These are phyloP conservation scores for Firmiana major DNA, from an alignment of 345 rosid species.

Conservation along the genomic window DNA sequence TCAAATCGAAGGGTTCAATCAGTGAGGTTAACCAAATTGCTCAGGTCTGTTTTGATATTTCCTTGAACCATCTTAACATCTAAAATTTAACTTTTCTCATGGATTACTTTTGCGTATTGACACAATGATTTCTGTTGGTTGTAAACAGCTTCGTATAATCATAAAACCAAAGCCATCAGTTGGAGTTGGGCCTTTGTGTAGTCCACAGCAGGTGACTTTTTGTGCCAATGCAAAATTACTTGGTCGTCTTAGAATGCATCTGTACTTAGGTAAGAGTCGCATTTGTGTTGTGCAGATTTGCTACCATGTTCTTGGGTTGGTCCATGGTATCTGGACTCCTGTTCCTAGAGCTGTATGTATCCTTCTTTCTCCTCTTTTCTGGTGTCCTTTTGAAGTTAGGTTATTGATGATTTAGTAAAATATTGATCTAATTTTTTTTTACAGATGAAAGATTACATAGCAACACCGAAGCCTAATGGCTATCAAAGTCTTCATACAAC, in stretches of 20 bases:
- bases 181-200: constrained; percentile 78
- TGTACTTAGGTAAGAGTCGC: neutral
- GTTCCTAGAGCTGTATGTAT: constrained; percentile 80
- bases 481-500: constrained; percentile 97
- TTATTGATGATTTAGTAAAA: constrained; percentile 3
- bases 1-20: constrained; percentile 81
- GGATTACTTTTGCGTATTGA: constrained; percentile 16
- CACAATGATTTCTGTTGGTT: constrained; percentile 23
- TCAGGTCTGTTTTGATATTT: constrained; percentile 57
- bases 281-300: constrained; percentile 65
- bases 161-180: constrained; percentile 72
- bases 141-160: constrained; percentile 77
- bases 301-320: constrained; percentile 92
- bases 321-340: constrained; percentile 97
- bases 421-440: constrained; percentile 21
- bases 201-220: constrained; percentile 76
- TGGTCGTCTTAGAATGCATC: neutral
- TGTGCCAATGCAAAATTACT: constrained; percentile 15
- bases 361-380: constrained; percentile 16
- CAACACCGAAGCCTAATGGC: constrained; percentile 98
- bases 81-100: neutral
- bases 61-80: neutral
- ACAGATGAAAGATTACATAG: constrained; percentile 97
- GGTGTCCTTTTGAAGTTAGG: constrained; percentile 4
- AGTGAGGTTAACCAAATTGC: constrained; percentile 88